Evolutionary conservation across 495 filamentous ascomycete genomes (phyloP).

Genomic region (Parachaetomium inaequale): DNA sequence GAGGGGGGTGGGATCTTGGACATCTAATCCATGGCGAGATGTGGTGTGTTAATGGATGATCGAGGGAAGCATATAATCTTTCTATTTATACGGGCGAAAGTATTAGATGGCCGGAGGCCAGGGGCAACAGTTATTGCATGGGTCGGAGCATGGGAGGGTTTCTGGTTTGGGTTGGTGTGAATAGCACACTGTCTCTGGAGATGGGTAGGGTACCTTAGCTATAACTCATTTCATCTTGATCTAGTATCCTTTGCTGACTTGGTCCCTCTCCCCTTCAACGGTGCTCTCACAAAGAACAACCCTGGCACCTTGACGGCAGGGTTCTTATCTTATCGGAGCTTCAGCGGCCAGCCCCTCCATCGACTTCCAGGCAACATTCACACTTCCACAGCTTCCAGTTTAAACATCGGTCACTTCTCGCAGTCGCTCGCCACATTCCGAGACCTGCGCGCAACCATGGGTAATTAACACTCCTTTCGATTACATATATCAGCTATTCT

Average conservation of each 20-base stretch:
- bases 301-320: constrained; percentile 27
- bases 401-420: not conserved
- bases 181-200: not conserved
- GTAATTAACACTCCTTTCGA: not conserved
- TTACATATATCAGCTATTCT: not conserved
- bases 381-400: not conserved
- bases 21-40: not conserved
- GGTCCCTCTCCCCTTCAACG: no score
- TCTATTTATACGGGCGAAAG: not conserved
- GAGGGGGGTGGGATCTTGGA: not conserved
- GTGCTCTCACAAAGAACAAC: not conserved
- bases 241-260: not conserved
- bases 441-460: constrained; percentile 1
- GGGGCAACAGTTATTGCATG: constrained; percentile 12
- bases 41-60: no score
- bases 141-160: constrained; percentile 10
- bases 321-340: constrained; percentile 35
- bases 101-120: not conserved
- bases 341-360: constrained; percentile 16
- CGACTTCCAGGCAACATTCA: constrained; percentile 12
- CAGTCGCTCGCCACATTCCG: not conserved
- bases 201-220: not conserved
- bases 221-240: not conserved
- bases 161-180: not conserved
- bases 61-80: not conserved